Evolutionary conservation across 2,329 filamentous ascomycete genomes (phyloP).

Genomic region (Xylariaceae sp.): DNA sequence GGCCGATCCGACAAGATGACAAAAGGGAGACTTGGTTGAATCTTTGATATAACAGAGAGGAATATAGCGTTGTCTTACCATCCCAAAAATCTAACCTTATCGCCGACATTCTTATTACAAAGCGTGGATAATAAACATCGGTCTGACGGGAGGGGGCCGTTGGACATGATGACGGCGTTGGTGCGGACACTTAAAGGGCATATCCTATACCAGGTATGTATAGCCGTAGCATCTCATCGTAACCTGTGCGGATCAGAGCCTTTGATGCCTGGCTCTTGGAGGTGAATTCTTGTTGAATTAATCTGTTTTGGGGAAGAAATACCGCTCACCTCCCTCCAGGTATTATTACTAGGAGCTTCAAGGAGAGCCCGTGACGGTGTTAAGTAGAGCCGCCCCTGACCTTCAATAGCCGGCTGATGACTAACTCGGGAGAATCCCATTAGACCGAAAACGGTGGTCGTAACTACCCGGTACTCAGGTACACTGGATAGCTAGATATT

Average conservation of each 20-base stretch:
- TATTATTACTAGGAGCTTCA: not conserved
- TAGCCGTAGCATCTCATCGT: not conserved
- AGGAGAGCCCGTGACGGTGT: not conserved
- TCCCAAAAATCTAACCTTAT: conserved; percentile 89
- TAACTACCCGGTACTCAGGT: not conserved
- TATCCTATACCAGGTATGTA: not conserved
- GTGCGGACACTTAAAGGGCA: not conserved
- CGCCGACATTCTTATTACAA: conserved; percentile 46
- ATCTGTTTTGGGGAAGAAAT: not conserved
- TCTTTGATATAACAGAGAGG: not conserved
- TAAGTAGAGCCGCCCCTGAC: not conserved
- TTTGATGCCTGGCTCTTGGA: not conserved
- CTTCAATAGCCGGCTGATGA: not conserved
- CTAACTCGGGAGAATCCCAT: conserved; percentile 11
- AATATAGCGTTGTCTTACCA: conserved; percentile 58
- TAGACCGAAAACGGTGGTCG: not conserved
- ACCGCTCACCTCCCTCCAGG: too few species aligned
- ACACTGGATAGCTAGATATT: not conserved
- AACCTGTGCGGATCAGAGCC: not conserved
- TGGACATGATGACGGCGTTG: conserved; percentile 42
- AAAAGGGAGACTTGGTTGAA: not conserved
- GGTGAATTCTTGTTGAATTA: not conserved
- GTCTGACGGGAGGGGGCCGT: conserved; percentile 59
- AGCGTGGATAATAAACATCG: conserved; percentile 63
- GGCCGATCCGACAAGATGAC: conserved; percentile 1